Conservation (phyloP, 768 basidiomycete genomes). For the Termitomyces sp. region DNA sequence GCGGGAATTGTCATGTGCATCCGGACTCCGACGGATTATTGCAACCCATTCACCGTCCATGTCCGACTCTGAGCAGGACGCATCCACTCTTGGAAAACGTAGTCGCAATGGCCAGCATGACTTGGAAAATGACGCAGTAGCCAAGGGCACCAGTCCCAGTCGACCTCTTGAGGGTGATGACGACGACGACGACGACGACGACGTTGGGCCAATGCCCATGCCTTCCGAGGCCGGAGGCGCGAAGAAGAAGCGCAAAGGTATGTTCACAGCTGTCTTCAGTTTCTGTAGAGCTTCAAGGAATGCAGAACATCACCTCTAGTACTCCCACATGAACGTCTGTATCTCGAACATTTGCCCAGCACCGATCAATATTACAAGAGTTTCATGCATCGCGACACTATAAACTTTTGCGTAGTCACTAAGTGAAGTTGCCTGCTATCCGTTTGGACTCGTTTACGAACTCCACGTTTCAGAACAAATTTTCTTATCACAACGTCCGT, state of each 20-base stretch:
- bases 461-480: slow-evolving; percentile 59
- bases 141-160: slow-evolving; percentile 11
- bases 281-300: slow-evolving; percentile 26
- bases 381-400: slow-evolving; percentile 94
- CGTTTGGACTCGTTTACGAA: background rate
- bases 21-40: slow-evolving; percentile 15
- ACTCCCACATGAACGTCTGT: slow-evolving; percentile 88
- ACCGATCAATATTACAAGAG: slow-evolving; percentile 95
- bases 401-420: slow-evolving; percentile 87
- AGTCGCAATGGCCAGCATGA: slow-evolving; percentile 33
- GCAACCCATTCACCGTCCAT: slow-evolving; percentile 19
- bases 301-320: slow-evolving; percentile 46
- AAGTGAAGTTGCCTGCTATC: slow-evolving; percentile 45
- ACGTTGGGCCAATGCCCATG: slow-evolving; percentile 88
- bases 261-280: slow-evolving; percentile 17
- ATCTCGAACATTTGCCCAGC: slow-evolving; percentile 87
- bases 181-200: slow-evolving; percentile 75
- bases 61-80: slow-evolving; percentile 44
- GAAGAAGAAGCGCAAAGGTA: slow-evolving; percentile 87
- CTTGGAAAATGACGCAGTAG: slow-evolving; percentile 6
- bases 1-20: background rate
- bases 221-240: slow-evolving; percentile 40
- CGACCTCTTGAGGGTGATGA: slow-evolving; percentile 40
- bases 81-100: slow-evolving; percentile 62
- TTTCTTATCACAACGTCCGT: slow-evolving; percentile 93